A percentile compares a stretch with the other conserved stretches of the same genome.
Conservation (phyloP, 768 basidiomycete species). For the Scleroderma bovista region DNA sequence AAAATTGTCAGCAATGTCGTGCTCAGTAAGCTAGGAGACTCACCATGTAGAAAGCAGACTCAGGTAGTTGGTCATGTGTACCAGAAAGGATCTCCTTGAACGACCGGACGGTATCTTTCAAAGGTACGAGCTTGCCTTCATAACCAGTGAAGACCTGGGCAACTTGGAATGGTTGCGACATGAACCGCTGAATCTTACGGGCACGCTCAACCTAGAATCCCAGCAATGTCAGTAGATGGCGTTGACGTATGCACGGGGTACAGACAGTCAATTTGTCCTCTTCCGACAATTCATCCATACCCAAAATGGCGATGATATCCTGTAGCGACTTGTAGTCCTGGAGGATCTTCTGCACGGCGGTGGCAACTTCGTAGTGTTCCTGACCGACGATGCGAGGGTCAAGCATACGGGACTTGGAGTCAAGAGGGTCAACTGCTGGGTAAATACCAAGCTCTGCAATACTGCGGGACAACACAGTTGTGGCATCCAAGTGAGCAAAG, state of each 20-base stretch:
- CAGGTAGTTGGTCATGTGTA: constrained; percentile 81
- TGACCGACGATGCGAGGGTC: constrained; percentile 96
- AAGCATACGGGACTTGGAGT: constrained; percentile 99
- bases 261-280: constrained; percentile 89
- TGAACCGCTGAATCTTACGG: constrained; percentile 99
- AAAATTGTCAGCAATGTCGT: constrained; percentile 1
- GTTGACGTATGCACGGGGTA: not conserved
- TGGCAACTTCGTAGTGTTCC: constrained; percentile 96
- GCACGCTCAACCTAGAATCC: constrained; percentile 84
- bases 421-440: constrained; percentile 98
- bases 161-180: constrained; percentile 99
- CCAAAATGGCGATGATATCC: constrained; percentile 99
- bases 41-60: constrained; percentile 98
- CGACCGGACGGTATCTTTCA: constrained; percentile 94
- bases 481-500: constrained; percentile 99
- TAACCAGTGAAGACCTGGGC: constrained; percentile 99
- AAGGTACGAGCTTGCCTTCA: constrained; percentile 92
- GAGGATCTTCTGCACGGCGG: constrained; percentile 94
- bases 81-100: constrained; percentile 98
- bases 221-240: not conserved
- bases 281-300: constrained; percentile 99
- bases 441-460: constrained; percentile 99
- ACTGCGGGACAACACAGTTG: constrained; percentile 97
- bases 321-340: constrained; percentile 96
- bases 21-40: constrained; percentile 6